These are phyloP conservation scores for Fusarium buharicum DNA, from an alignment of 2,329 filamentous ascomycete species.

Conservation along the genomic window DNA sequence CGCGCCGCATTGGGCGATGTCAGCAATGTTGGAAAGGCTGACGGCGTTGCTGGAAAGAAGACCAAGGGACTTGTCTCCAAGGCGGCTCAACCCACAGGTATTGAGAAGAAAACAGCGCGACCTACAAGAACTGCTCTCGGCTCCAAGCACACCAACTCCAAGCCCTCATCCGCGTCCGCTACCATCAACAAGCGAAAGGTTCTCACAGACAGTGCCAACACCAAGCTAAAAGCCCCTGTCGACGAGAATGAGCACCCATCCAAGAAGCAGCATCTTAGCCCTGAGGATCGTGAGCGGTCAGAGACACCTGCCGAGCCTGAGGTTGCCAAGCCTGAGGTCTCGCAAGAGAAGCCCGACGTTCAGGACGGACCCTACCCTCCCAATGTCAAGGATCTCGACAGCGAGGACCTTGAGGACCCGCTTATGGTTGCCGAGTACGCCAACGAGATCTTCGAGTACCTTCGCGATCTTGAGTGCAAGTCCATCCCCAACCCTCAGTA, in stretches of 20 bases:
- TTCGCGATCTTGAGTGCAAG: slow-evolving; percentile 84
- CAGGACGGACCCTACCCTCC: slow-evolving; percentile 30
- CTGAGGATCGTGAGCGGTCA: slow-evolving; percentile 39
- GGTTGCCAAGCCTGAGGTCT: slow-evolving; percentile 14
- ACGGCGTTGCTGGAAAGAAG: slow-evolving; percentile 80
- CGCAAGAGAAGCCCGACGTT: slow-evolving; percentile 27
- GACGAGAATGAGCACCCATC: slow-evolving; percentile 75
- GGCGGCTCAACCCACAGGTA: slow-evolving; percentile 80
- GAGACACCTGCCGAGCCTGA: slow-evolving; percentile 53
- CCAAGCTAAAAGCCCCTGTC: slow-evolving; percentile 65
- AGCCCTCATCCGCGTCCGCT: slow-evolving; percentile 79
- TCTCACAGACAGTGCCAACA: slow-evolving; percentile 60
- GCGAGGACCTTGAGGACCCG: slow-evolving; percentile 90
- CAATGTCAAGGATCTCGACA: slow-evolving; percentile 74
- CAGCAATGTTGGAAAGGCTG: slow-evolving; percentile 90
- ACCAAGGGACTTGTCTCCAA: slow-evolving; percentile 79
- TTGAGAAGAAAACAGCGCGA: slow-evolving; percentile 74
- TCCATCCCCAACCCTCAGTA: slow-evolving; percentile 88
- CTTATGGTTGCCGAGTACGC: slow-evolving; percentile 99
- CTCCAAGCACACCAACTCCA: slow-evolving; percentile 73
- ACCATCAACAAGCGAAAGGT: slow-evolving; percentile 78
- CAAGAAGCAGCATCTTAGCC: slow-evolving; percentile 67
- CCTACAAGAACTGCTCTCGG: slow-evolving; percentile 71
- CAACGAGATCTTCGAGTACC: slow-evolving; percentile 95
- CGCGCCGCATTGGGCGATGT: slow-evolving; percentile 91